Base-by-base conservation (phyloP, 2,329 filamentous ascomycete genomes). In the Claviceps pazoutovae region DNA sequence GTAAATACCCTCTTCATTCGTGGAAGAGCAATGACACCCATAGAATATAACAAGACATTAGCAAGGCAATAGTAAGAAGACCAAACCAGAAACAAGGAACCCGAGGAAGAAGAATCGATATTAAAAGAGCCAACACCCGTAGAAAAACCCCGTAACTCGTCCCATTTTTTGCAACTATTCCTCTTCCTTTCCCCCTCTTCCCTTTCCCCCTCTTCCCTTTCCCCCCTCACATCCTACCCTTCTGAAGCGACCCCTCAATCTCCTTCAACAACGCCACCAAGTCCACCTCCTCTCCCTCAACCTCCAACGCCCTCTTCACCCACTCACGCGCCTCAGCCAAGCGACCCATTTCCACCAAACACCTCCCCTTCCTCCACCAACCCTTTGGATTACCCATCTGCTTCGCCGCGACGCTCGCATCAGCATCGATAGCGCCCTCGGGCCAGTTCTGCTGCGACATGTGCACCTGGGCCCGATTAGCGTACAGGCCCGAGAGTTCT, bases 321-420 rank as follows among this genome's bases (percentile, higher is more conserved):
- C 89, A 94, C 56, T 83, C 81, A 60, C 74, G 74, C 1, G 90
- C 89, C 78, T 97, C 91, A 51, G 86, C 82, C 62, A 87, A 70
- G 55, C 91, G 70, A 1, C 86, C 85, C 93, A 97, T 97, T 79
- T 98, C 93, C 58, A 84, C 70, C 63, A 97, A 68, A 64, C 88
- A 94, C 71, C 82, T 82, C 9, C 87, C 93, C 55, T 87, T 75
- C 55, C 93, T 76, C 84, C 88, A 96, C 88, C 91, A 97, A 0
- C 83, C 90, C 79, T 97, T 97, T 1, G 87, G 82, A 67, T 98
- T 97, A 41, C 85, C 89, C 43, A 84, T 78, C 58, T 82, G 79
- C 75, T 91, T 90, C 56, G 88, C 83, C 74, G 95, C 90, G 44
- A 95, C 84, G 65, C 87, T 93, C 34, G 82, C 79, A 71, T 94